phyloP scores from a whole-genome alignment of 1,139 yeast genomes.

The Candida sp. region DNA sequence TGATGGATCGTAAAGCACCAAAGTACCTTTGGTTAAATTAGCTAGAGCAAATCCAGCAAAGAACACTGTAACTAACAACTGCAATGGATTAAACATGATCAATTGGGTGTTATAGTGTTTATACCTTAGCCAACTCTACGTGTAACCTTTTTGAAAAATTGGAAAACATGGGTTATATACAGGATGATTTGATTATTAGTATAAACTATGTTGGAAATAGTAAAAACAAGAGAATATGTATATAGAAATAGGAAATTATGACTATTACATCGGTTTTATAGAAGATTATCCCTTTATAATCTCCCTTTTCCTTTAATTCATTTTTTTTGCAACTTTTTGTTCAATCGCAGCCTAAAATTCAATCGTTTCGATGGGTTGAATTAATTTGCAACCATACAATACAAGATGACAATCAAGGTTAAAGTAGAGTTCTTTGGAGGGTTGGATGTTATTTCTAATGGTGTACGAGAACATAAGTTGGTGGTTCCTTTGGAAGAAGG shows the following conservation, averaged over 20 bases:
- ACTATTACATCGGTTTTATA: too few species aligned
- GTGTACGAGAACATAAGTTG: slow-evolving; percentile 47
- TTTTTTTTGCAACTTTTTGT: too few species aligned
- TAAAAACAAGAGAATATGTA: too few species aligned
- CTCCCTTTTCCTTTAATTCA: too few species aligned
- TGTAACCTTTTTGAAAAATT: not conserved
- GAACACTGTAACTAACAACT: slow-evolving; percentile 5
- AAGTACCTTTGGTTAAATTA: slow-evolving; percentile 13
- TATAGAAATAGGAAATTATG: too few species aligned
- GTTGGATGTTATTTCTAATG: slow-evolving; percentile 60
- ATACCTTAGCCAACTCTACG: not conserved
- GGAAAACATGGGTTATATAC: not conserved
- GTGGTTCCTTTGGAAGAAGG: slow-evolving; percentile 38
- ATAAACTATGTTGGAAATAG: too few species aligned
- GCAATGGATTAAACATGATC: not conserved
- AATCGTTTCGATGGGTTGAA: too few species aligned
- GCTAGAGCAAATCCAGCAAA: slow-evolving; percentile 8
- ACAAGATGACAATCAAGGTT: slow-evolving; percentile 21
- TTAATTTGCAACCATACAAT: not conserved
- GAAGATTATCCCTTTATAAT: too few species aligned
- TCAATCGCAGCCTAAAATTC: too few species aligned
- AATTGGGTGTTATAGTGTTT: too few species aligned
- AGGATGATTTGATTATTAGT: too few species aligned
- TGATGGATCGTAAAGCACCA: slow-evolving; percentile 32
- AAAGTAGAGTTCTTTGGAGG: slow-evolving; percentile 62